Evolutionary conservation across 2,329 filamentous ascomycete species (phyloP).

Genomic region (Aureobasidium sp.): DNA sequence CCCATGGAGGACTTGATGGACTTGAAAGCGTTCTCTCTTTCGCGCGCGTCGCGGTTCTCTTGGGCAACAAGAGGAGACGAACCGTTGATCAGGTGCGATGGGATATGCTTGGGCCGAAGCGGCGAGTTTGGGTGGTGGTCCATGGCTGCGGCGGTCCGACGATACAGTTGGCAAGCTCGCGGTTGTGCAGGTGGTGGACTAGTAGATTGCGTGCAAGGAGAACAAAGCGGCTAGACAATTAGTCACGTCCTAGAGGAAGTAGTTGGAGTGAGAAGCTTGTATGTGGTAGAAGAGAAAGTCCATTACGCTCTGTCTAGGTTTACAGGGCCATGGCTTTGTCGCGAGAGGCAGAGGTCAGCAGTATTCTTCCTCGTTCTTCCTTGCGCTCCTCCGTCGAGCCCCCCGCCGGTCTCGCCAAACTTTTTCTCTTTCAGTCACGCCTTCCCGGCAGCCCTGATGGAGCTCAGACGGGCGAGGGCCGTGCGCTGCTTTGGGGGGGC

Average conservation of each 20-base stretch:
- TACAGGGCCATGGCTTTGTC: background rate
- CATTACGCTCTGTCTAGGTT: slow-evolving; percentile 19
- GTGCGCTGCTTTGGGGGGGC: background rate
- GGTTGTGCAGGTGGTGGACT: background rate
- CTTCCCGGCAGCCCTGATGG: background rate
- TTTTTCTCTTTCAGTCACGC: slow-evolving; percentile 8
- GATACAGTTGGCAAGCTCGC: background rate
- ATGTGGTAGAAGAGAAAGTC: slow-evolving; percentile 29
- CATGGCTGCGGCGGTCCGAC: slow-evolving; percentile 27
- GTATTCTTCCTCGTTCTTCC: background rate
- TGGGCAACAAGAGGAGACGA: slow-evolving; percentile 40
- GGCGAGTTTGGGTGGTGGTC: slow-evolving; percentile 31
- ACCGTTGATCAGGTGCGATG: slow-evolving; percentile 49
- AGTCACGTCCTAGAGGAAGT: slow-evolving; percentile 20
- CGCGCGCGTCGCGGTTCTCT: slow-evolving; percentile 39
- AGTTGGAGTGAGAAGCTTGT: slow-evolving; percentile 26
- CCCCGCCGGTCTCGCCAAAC: slow-evolving; percentile 4
- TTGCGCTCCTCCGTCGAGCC: background rate
- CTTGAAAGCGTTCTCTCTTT: slow-evolving; percentile 49
- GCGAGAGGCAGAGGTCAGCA: background rate
- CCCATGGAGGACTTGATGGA: slow-evolving; percentile 51
- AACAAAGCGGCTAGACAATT: background rate
- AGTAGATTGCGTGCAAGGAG: background rate
- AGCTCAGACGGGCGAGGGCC: background rate
- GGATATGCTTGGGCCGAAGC: slow-evolving; percentile 38